These are phyloP conservation scores for Candida berthetii DNA, from an alignment of 805 yeast species.

Conservation along the genomic window DNA sequence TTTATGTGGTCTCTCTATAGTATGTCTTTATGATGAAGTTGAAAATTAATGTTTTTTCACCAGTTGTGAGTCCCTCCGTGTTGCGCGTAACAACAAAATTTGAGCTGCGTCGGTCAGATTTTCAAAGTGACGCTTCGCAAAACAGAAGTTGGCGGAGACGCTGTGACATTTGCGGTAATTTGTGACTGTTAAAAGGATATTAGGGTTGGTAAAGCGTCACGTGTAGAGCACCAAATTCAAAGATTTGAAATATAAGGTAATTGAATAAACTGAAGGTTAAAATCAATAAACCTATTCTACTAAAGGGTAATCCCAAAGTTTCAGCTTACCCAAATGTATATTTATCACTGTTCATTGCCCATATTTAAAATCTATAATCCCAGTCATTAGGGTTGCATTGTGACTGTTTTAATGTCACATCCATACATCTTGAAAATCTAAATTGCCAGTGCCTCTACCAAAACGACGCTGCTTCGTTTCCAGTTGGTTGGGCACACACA, in stretches of 20 bases:
- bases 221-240: neutral
- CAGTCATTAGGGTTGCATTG: neutral
- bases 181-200: slow-evolving; percentile 2
- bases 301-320: too few species aligned
- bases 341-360: too few species aligned
- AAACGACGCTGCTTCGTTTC: too few species aligned
- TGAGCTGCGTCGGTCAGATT: neutral
- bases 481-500: slow-evolving; percentile 1
- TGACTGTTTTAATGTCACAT: neutral
- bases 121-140: slow-evolving; percentile 4
- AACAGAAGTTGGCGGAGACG: neutral
- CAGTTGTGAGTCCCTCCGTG: neutral
- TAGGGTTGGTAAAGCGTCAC: neutral
- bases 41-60: slow-evolving; percentile 2
- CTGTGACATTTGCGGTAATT: neutral
- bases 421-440: neutral
- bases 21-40: neutral
- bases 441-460: too few species aligned
- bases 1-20: slow-evolving; percentile 2
- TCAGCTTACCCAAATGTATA: too few species aligned
- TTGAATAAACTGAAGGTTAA: too few species aligned
- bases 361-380: too few species aligned
- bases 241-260: too few species aligned
- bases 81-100: neutral
- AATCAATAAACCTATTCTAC: too few species aligned